Percentiles rank a stretch among this genome's conserved stretches.
Evolutionary conservation across 108 stramenopile species (phyloP).

Genomic region (Fistulifera solaris): DNA sequence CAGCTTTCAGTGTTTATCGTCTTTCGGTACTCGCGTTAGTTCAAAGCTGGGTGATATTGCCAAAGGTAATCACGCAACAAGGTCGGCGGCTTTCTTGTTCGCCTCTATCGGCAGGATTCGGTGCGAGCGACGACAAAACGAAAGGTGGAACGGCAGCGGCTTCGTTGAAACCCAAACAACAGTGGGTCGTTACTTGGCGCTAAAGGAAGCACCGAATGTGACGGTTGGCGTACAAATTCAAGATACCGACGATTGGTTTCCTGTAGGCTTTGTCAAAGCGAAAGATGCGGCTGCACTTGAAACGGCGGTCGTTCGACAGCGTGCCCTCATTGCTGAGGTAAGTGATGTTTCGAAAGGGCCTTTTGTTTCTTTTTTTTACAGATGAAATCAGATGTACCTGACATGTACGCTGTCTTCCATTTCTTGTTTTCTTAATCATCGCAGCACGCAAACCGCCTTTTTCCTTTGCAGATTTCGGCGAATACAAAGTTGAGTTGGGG

Average conservation of each 20-base stretch:
- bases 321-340: slow-evolving; percentile 70
- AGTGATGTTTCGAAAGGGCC: no score
- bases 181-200: slow-evolving; percentile 59
- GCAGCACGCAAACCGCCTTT: slow-evolving; percentile 58
- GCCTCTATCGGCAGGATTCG: neutral
- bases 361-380: no score
- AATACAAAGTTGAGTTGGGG: slow-evolving; percentile 64
- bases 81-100: no score
- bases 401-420: neutral
- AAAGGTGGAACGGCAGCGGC: neutral
- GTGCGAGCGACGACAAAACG: slow-evolving; percentile 3
- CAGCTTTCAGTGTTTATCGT: no score
- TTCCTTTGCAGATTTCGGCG: slow-evolving; percentile 46
- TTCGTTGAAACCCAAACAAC: slow-evolving; percentile 1
- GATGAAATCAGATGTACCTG: no score
- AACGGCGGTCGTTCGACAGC: slow-evolving; percentile 51
- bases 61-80: no score
- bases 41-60: no score
- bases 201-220: slow-evolving; percentile 41
- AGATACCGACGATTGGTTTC: slow-evolving; percentile 51
- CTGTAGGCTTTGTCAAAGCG: slow-evolving; percentile 52
- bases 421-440: neutral
- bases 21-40: no score
- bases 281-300: slow-evolving; percentile 37
- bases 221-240: slow-evolving; percentile 33